A percentile compares a stretch with the other conserved stretches of the same genome.
Evolutionary conservation across 2,329 filamentous ascomycete genomes (phyloP).

Genomic region (Magnaporthiopsis poae): DNA sequence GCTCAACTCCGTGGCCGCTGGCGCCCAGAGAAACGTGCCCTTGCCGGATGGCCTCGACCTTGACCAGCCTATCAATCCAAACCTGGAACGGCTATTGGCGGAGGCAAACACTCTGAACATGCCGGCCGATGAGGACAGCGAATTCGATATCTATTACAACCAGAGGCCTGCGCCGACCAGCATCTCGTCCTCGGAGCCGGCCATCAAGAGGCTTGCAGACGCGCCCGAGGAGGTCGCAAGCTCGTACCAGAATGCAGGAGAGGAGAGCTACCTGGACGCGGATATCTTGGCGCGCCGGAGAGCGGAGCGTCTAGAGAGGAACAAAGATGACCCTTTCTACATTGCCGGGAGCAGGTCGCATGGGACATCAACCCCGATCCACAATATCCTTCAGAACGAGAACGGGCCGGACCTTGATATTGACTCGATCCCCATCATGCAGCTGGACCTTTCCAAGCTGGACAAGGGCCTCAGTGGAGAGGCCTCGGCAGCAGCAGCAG

Average conservation of each 20-base stretch:
- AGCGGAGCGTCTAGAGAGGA: constrained; percentile 68
- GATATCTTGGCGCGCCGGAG: constrained; percentile 66
- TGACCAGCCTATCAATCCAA: constrained; percentile 69
- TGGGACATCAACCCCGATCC: constrained; percentile 64
- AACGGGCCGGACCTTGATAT: constrained; percentile 78
- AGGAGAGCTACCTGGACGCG: constrained; percentile 60
- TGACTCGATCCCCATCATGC: constrained; percentile 91
- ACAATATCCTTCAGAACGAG: constrained; percentile 61
- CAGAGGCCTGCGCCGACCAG: constrained; percentile 41
- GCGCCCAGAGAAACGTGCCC: constrained; percentile 79
- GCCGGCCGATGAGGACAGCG: constrained; percentile 47
- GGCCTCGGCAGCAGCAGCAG: constrained; percentile 18
- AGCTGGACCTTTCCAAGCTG: constrained; percentile 63
- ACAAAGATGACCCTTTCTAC: constrained; percentile 92
- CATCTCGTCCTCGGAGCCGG: constrained; percentile 44
- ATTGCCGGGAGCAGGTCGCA: constrained; percentile 46
- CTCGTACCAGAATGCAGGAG: constrained; percentile 48
- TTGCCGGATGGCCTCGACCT: constrained; percentile 66
- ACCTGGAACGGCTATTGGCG: constrained; percentile 58
- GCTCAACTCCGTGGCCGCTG: constrained; percentile 77
- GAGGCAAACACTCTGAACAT: constrained; percentile 40
- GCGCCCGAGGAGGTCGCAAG: constrained; percentile 31
- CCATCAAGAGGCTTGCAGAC: constrained; percentile 42
- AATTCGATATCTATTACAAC: constrained; percentile 60
- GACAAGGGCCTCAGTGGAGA: constrained; percentile 18